Base-by-base conservation (phyloP, 1,284 basidiomycete genomes). In the Pseudomicrostroma phylloplanum region DNA sequence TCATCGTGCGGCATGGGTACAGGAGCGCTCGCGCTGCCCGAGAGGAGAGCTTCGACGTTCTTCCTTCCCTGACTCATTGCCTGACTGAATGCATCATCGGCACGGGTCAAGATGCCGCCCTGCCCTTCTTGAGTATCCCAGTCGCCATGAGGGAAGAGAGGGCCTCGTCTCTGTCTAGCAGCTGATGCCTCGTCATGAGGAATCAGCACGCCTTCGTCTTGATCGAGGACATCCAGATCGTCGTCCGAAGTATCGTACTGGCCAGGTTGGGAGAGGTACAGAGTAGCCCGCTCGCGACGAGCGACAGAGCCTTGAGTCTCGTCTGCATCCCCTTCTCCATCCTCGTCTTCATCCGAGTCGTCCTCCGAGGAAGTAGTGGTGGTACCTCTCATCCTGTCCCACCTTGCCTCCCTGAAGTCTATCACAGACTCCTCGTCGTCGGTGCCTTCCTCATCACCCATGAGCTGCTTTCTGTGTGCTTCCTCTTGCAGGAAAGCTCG, bases 401-500 rank as follows among this genome's bases (percentile, higher is more conserved):
- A 66, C 17, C n/a, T 25, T 4, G 67, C 65, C 43, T 70, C 60
- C 4, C 43, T 43, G 42, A 70, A 67, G 57, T 70, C 68, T 55
- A 70, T 41, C 15, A 72, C 62, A 6, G 62, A 55, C 25, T 62
- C 62, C 23, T 66, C 63, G 19, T 56, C 55, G 7, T 64, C 64
- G 2, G 62, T 59, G 12, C 63, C 60, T 1, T 49, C 60, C 1
- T 55, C 55, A 7, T 56, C 63, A 4, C 65, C 64, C 1, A 63
- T 59, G 43, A 68, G n/a, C 8, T 63, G 67, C 26, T 64, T 68
- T 9, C 69, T 55, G 9, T 39, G 56, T 15, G 67, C 67, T 41
- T 71, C 69, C 49, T 67, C 69, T 26, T 66, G 51, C n/a, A 71
- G 41, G 21, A 71, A 71, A 17, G 68, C 69, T n/a, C 59, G 57